Conservation (phyloP, 148 eudicot species). For the Fallopia convolvulus region DNA sequence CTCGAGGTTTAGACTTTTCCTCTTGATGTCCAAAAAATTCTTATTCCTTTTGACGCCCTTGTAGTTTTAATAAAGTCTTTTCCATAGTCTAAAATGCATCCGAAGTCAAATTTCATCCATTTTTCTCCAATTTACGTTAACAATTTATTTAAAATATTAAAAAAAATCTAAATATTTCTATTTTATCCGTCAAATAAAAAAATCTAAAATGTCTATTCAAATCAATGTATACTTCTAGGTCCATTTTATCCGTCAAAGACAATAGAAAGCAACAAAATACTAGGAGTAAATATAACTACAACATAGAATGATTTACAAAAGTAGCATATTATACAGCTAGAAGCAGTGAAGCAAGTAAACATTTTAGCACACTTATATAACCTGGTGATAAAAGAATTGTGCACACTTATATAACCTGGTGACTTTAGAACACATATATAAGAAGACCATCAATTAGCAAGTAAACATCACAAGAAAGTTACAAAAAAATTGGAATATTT, state of each 20-base stretch:
- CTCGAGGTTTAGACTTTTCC: too few species aligned
- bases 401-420: background rate
- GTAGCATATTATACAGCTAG: background rate
- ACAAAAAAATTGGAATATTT: too few species aligned
- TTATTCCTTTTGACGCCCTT: too few species aligned
- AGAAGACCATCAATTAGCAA: background rate
- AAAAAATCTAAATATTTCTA: too few species aligned
- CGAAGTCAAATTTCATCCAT: too few species aligned
- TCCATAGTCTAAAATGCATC: too few species aligned
- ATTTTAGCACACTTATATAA: too few species aligned
- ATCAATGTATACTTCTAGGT: background rate
- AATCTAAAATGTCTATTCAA: background rate
- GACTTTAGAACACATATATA: background rate
- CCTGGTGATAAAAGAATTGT: background rate
- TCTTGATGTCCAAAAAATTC: too few species aligned
- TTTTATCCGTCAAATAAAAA: too few species aligned
- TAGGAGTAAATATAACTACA: background rate
- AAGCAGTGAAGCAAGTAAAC: conserved; percentile 7
- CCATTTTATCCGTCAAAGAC: background rate
- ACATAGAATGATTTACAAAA: background rate
- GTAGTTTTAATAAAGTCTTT: too few species aligned
- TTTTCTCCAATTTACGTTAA: too few species aligned
- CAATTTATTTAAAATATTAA: too few species aligned
- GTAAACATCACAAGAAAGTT: background rate
- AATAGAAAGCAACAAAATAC: background rate